Percentiles rank a stretch among this genome's conserved stretches.
Evolutionary conservation across 805 yeast species (phyloP).

Genomic region (Teunomyces kruisii): DNA sequence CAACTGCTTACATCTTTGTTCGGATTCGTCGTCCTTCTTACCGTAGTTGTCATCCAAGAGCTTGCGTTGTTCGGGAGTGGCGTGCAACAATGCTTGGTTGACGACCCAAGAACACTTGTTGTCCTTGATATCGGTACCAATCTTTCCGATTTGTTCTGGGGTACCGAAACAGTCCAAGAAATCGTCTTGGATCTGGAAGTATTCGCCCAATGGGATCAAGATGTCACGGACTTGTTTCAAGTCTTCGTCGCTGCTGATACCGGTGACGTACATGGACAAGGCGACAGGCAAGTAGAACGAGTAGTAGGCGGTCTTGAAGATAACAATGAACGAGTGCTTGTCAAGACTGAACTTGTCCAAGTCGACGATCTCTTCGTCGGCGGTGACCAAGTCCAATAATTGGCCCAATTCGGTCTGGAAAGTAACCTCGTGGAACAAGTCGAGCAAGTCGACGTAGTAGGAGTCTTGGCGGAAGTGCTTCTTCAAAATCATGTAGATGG

Average conservation of each 20-base stretch:
- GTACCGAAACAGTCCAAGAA: constrained; percentile 95
- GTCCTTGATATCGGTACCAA: constrained; percentile 97
- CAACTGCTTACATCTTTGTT: constrained; percentile 67
- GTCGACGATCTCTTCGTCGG: constrained; percentile 94
- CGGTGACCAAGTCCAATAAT: constrained; percentile 90
- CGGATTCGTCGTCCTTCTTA: constrained; percentile 66
- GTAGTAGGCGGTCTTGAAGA: constrained; percentile 95
- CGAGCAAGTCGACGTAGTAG: constrained; percentile 87
- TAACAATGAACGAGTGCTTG: constrained; percentile 94
- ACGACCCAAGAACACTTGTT: constrained; percentile 98
- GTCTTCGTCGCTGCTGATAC: constrained; percentile 66
- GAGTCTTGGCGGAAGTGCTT: constrained; percentile 79
- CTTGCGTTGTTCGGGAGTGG: constrained; percentile 76
- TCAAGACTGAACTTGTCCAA: constrained; percentile 79
- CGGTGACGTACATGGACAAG: constrained; percentile 91
- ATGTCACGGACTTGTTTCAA: constrained; percentile 85
- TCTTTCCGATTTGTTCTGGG: constrained; percentile 96
- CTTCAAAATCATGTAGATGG: constrained; percentile 85
- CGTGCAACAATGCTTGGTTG: constrained; percentile 84
- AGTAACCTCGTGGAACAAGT: constrained; percentile 94
- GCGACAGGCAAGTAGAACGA: constrained; percentile 97
- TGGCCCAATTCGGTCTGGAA: constrained; percentile 98
- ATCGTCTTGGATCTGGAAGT: constrained; percentile 98
- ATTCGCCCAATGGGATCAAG: constrained; percentile 93
- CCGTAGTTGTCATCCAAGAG: constrained; percentile 89